phyloP scores from a whole-genome alignment of 2,329 filamentous ascomycete genomes.

The Fusarium albidum region DNA sequence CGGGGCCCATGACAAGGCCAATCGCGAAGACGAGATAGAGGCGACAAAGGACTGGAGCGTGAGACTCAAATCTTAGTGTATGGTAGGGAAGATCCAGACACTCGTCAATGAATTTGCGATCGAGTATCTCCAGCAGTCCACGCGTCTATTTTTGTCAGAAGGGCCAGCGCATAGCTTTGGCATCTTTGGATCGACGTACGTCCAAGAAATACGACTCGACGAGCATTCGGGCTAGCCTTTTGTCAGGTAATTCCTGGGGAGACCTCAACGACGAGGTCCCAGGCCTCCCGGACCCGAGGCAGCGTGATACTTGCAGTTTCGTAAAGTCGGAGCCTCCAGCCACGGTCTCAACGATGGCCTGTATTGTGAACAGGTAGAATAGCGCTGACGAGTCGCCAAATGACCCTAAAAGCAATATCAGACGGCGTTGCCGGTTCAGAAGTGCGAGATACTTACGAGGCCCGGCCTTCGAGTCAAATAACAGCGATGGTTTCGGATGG shows the following conservation, averaged over 20 bases:
- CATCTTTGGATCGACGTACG: constrained; percentile 43
- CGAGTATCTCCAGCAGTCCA: constrained; percentile 68
- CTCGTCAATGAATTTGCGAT: constrained; percentile 61
- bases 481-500: constrained; percentile 63
- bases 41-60: constrained; percentile 63
- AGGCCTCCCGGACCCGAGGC: too few species aligned
- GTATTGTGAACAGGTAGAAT: constrained; percentile 67
- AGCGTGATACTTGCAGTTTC: too few species aligned
- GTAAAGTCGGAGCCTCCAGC: constrained; percentile 66
- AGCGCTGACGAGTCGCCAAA: constrained; percentile 70
- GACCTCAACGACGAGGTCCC: too few species aligned
- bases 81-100: constrained; percentile 56
- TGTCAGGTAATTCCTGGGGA: constrained; percentile 56
- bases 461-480: constrained; percentile 65
- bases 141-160: constrained; percentile 54
- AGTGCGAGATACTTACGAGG: constrained; percentile 54
- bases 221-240: constrained; percentile 57
- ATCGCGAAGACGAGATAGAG: constrained; percentile 70
- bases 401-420: constrained; percentile 55
- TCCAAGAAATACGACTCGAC: constrained; percentile 65
- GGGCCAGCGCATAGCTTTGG: background rate
- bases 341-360: constrained; percentile 65
- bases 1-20: constrained; percentile 66
- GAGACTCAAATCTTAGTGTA: constrained; percentile 43
- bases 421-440: background rate